Conservation (phyloP, 768 basidiomycete genomes). For the Pulveroboletus sp. region DNA sequence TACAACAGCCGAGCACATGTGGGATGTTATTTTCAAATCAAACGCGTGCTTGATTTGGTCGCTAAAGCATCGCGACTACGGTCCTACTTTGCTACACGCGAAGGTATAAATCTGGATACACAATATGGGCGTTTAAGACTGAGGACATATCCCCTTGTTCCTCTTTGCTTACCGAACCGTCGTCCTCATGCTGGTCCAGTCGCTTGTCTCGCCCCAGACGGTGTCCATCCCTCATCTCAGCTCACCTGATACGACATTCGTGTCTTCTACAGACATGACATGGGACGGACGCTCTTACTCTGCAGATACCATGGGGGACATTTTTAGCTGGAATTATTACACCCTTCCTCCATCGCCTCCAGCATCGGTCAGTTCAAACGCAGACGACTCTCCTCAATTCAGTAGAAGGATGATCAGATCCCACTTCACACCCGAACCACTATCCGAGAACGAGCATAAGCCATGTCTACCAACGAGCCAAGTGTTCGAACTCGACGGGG, state of each 20-base stretch:
- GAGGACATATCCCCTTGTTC: slow-evolving; percentile 19
- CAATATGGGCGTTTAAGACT: slow-evolving; percentile 17
- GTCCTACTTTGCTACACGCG: slow-evolving; percentile 28
- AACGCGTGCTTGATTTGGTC: slow-evolving; percentile 33
- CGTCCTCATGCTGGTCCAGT: slow-evolving; percentile 11
- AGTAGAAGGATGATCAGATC: slow-evolving; percentile 50
- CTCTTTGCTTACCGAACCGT: slow-evolving; percentile 9
- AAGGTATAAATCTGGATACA: slow-evolving; percentile 30
- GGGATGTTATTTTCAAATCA: slow-evolving; percentile 33
- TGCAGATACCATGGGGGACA: slow-evolving; percentile 28
- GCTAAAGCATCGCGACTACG: slow-evolving; percentile 23
- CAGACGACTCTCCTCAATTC: slow-evolving; percentile 46
- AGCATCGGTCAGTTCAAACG: slow-evolving; percentile 42
- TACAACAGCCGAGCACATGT: slow-evolving; percentile 32
- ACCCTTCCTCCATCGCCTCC: slow-evolving; percentile 49
- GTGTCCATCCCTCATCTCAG: slow-evolving; percentile 58
- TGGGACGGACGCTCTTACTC: slow-evolving; percentile 49
- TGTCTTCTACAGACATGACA: slow-evolving; percentile 42
- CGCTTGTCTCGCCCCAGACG: slow-evolving; percentile 25
- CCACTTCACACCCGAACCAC: slow-evolving; percentile 44
- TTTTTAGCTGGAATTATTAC: slow-evolving; percentile 48
- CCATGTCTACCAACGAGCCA: slow-evolving; percentile 69
- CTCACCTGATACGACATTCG: slow-evolving; percentile 51
- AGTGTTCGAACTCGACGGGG: slow-evolving; percentile 55
- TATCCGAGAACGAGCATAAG: slow-evolving; percentile 43